A percentile compares a stretch with the other conserved stretches of the same genome.
phyloP scores from a whole-genome alignment of 2,329 filamentous ascomycete species.

The Pestalotiopsis sp. region DNA sequence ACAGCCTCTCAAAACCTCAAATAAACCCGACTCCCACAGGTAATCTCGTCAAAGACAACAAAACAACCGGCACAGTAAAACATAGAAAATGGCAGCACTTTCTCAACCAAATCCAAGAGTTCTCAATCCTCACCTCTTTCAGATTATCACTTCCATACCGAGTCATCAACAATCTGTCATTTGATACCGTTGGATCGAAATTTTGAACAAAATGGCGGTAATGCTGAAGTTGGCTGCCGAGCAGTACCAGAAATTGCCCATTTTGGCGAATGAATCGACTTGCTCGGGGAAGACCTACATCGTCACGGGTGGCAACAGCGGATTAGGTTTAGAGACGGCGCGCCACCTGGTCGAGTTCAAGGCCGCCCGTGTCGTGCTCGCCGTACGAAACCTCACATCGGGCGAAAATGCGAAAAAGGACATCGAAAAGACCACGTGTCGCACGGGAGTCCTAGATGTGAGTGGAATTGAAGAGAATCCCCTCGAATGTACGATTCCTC shows the following conservation, averaged over 20 bases:
- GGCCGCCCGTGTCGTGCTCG: conserved; percentile 11
- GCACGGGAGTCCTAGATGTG: conserved; percentile 12
- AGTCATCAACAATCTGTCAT: not conserved
- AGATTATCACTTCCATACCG: not conserved
- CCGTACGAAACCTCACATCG: conserved; percentile 12
- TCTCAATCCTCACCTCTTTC: not conserved
- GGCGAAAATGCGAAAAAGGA: conserved; percentile 14
- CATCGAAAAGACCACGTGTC: conserved; percentile 12
- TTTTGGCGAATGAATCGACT: conserved; percentile 7
- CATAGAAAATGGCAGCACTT: not conserved
- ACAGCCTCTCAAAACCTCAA: not conserved
- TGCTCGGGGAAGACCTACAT: conserved; percentile 13
- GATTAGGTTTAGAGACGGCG: conserved; percentile 8
- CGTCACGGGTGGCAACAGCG: conserved; percentile 10
- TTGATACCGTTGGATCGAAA: not conserved
- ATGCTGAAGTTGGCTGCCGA: conserved; percentile 11
- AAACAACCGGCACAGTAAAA: not conserved
- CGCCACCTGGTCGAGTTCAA: conserved; percentile 6
- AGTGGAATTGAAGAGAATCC: not conserved
- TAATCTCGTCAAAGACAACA: not conserved
- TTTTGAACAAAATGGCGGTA: conserved; percentile 6
- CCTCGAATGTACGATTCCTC: not conserved
- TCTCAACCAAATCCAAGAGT: not conserved
- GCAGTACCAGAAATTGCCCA: conserved; percentile 12
- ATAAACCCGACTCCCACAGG: not conserved